These are phyloP conservation scores for Fraxinus platypoda DNA, from an alignment of 305 asterid species.

Conservation along the genomic window DNA sequence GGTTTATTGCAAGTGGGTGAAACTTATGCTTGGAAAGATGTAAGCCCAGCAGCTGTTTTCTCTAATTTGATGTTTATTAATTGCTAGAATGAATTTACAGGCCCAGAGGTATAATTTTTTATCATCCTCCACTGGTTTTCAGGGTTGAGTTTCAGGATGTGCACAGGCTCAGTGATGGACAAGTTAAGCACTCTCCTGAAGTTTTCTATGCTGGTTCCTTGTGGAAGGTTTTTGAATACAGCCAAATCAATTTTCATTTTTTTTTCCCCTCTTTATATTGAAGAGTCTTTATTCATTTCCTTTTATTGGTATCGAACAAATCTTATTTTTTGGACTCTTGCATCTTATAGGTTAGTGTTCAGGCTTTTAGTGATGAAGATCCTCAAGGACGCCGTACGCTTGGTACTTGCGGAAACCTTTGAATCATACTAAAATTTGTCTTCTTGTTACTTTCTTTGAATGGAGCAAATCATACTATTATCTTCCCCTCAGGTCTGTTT, in stretches of 20 bases:
- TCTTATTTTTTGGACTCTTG: slow-evolving; percentile 28
- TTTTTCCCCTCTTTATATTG: neutral
- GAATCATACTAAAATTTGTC: slow-evolving; percentile 1
- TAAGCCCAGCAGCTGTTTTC: slow-evolving; percentile 2
- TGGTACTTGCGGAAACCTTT: slow-evolving; percentile 46
- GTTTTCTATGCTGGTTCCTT: slow-evolving; percentile 92
- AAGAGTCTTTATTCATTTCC: slow-evolving; percentile 13
- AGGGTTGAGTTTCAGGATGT: slow-evolving; percentile 94
- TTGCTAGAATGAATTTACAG: slow-evolving; percentile 8
- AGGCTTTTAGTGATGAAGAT: slow-evolving; percentile 97
- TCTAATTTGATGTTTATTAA: slow-evolving; percentile 1
- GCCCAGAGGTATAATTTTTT: slow-evolving; percentile 17
- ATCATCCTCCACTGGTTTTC: slow-evolving; percentile 28
- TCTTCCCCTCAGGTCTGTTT: slow-evolving; percentile 69
- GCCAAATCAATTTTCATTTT: neutral
- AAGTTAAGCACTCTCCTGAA: slow-evolving; percentile 89
- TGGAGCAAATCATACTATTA: slow-evolving; percentile 16
- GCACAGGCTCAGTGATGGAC: slow-evolving; percentile 87
- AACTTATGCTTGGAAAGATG: neutral
- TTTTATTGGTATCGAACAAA: slow-evolving; percentile 16
- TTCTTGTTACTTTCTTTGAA: neutral
- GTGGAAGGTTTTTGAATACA: slow-evolving; percentile 75
- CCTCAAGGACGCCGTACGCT: slow-evolving; percentile 98
- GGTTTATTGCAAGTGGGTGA: slow-evolving; percentile 5
- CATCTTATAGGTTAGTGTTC: slow-evolving; percentile 73